Conservation (phyloP, 257 asterid species). For the Ilex asprella region DNA sequence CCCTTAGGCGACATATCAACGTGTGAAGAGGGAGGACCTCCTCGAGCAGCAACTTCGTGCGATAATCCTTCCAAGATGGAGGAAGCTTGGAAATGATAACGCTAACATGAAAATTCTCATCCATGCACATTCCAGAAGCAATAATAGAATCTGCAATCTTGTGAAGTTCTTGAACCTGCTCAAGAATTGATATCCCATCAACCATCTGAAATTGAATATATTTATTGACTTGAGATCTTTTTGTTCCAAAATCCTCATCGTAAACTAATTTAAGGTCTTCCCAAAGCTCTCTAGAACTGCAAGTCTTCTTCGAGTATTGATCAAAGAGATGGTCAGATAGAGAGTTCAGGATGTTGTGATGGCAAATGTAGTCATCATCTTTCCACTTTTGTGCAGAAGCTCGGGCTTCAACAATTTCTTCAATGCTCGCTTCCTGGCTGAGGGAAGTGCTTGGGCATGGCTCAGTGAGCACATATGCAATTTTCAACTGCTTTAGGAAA, state of each 20-base stretch:
- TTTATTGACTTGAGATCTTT: slow-evolving; percentile 47
- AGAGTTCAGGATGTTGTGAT: slow-evolving; percentile 49
- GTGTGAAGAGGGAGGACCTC: slow-evolving; percentile 31
- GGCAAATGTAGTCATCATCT: slow-evolving; percentile 55
- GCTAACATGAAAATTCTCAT: slow-evolving; percentile 50
- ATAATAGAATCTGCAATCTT: slow-evolving; percentile 37
- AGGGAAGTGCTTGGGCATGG: slow-evolving; percentile 35
- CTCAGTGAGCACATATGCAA: slow-evolving; percentile 48
- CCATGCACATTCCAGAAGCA: slow-evolving; percentile 52
- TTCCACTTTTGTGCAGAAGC: slow-evolving; percentile 38
- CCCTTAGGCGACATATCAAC: slow-evolving; percentile 43
- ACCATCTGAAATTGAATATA: slow-evolving; percentile 59
- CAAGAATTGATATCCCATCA: slow-evolving; percentile 47
- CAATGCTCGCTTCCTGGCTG: slow-evolving; percentile 20
- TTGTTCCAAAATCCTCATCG: slow-evolving; percentile 60
- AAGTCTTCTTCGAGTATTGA: slow-evolving; percentile 38
- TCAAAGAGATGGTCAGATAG: slow-evolving; percentile 48
- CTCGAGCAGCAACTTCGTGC: slow-evolving; percentile 43
- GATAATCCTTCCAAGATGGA: slow-evolving; percentile 59
- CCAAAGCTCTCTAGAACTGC: slow-evolving; percentile 63
- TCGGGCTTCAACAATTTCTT: slow-evolving; percentile 31
- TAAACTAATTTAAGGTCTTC: slow-evolving; percentile 45
- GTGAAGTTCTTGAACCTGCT: slow-evolving; percentile 58
- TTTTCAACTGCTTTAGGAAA: slow-evolving; percentile 43
- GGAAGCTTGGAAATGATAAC: slow-evolving; percentile 68